These are phyloP conservation scores for Melampsora larici-populina DNA, from an alignment of 1,284 basidiomycete species.

Conservation along the genomic window DNA sequence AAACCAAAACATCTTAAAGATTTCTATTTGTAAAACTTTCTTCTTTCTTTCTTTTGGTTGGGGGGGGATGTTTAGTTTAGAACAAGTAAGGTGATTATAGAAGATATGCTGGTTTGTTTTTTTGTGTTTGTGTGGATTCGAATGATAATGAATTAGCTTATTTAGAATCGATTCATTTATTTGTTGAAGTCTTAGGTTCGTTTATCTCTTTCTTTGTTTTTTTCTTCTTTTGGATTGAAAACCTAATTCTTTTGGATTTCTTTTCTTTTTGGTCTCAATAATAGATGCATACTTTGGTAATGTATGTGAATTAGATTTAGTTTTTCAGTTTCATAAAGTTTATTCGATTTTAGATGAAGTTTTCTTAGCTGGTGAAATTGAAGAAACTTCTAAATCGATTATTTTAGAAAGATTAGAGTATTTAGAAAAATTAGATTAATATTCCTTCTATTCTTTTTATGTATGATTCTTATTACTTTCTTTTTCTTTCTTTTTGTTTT, in stretches of 20 bases:
- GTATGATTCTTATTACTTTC: no score
- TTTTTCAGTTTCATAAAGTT: conserved; percentile 98
- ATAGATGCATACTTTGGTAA: conserved; percentile 97
- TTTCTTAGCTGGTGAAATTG: conserved; percentile 96
- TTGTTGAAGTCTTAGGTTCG: conserved; percentile 94
- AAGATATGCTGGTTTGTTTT: conserved; percentile 94
- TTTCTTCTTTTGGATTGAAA: background rate
- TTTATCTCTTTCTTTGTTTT: conserved; percentile 37
- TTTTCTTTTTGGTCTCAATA: conserved; percentile 1
- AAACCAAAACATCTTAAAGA: no score
- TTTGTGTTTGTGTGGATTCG: conserved; percentile 93
- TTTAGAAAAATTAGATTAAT: conserved; percentile 25
- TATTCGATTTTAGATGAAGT: conserved; percentile 97
- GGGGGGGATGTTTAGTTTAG: conserved; percentile 68
- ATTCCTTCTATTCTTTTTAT: background rate
- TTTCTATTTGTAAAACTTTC: no score
- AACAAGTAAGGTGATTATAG: conserved; percentile 89
- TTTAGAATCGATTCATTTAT: conserved; percentile 93
- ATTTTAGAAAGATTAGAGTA: conserved; percentile 77
- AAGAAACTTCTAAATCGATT: conserved; percentile 95
- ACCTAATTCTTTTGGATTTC: background rate
- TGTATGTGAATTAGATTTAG: conserved; percentile 91
- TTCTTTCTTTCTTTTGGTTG: no score
- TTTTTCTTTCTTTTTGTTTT: background rate
- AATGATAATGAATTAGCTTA: conserved; percentile 98